phyloP scores from a whole-genome alignment of 352 stramenopile species.

The Phytophthora agathidicida region DNA sequence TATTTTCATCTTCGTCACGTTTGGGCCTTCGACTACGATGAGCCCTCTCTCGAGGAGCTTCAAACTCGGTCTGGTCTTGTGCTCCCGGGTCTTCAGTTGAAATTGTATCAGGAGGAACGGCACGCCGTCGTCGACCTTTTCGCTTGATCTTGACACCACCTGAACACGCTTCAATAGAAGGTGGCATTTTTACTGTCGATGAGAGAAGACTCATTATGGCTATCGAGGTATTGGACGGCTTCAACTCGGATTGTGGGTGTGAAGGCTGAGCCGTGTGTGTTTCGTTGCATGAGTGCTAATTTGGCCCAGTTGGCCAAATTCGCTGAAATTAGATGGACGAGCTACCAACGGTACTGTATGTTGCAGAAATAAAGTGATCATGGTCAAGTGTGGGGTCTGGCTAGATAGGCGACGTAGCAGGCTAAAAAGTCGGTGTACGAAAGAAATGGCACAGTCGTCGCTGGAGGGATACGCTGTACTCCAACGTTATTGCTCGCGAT shows the following conservation, averaged over 20 bases:
- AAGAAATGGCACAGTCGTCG: conserved; percentile 44
- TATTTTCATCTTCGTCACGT: neutral
- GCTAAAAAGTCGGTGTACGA: conserved; percentile 77
- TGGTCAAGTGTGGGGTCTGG: conserved; percentile 25
- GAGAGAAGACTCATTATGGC: conserved; percentile 26
- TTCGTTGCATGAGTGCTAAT: conserved; percentile 17
- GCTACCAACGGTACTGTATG: conserved; percentile 18
- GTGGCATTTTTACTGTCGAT: conserved; percentile 1
- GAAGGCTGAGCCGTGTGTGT: conserved; percentile 4
- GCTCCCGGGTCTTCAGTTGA: conserved; percentile 4
- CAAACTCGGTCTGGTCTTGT: conserved; percentile 2
- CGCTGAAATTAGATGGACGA: conserved; percentile 17
- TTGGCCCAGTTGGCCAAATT: neutral
- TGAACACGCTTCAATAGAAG: conserved; percentile 2
- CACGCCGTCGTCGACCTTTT: conserved; percentile 30
- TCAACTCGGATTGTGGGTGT: conserved; percentile 11
- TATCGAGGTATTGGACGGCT: neutral
- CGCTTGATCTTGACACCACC: conserved; percentile 17
- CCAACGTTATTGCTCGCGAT: conserved; percentile 40
- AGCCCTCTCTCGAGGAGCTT: conserved; percentile 8
- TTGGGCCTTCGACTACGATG: conserved; percentile 3
- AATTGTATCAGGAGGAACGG: neutral
- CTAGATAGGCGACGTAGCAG: conserved; percentile 56
- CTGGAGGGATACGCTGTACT: conserved; percentile 30
- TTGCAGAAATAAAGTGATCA: conserved; percentile 7